A percentile compares a stretch with the other conserved stretches of the same genome.
Conservation (phyloP, 345 rosid species). For the Boechera stricta region DNA sequence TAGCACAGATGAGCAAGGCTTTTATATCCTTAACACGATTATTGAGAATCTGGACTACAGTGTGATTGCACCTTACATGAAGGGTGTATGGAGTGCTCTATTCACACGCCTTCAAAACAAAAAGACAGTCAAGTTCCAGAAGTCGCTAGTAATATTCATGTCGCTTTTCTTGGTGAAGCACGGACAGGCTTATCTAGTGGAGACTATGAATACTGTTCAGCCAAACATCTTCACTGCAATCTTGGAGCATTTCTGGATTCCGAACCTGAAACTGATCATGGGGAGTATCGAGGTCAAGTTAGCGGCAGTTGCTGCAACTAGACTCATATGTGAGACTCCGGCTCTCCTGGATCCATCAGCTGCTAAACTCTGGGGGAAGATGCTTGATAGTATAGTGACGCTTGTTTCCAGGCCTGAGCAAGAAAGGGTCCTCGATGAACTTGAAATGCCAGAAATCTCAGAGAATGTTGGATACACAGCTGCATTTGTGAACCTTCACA, state of each 20-base stretch:
- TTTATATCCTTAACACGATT: constrained; percentile 89
- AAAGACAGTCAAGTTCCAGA: constrained; percentile 69
- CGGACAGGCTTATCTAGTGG: constrained; percentile 66
- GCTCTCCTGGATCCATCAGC: constrained; percentile 68
- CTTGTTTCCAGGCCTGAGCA: constrained; percentile 87
- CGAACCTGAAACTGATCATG: constrained; percentile 74
- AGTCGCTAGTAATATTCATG: constrained; percentile 83
- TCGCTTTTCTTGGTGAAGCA: constrained; percentile 95
- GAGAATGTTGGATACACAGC: constrained; percentile 87
- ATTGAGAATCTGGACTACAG: constrained; percentile 79
- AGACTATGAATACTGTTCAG: constrained; percentile 85
- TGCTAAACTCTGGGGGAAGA: constrained; percentile 71
- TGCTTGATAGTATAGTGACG: constrained; percentile 82
- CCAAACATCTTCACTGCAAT: constrained; percentile 60
- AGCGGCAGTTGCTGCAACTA: constrained; percentile 79
- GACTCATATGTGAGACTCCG: constrained; percentile 83
- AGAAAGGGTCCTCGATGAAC: constrained; percentile 77
- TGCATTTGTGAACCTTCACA: constrained; percentile 76
- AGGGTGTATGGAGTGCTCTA: constrained; percentile 73
- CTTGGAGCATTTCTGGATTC: constrained; percentile 90
- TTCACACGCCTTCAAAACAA: constrained; percentile 74
- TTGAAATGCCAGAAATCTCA: constrained; percentile 87
- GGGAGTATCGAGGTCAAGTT: constrained; percentile 79
- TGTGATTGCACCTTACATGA: constrained; percentile 64
- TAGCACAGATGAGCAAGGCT: constrained; percentile 94